Conservation (phyloP, 2,329 filamentous ascomycete species). For the Neocucurbitaria cava region DNA sequence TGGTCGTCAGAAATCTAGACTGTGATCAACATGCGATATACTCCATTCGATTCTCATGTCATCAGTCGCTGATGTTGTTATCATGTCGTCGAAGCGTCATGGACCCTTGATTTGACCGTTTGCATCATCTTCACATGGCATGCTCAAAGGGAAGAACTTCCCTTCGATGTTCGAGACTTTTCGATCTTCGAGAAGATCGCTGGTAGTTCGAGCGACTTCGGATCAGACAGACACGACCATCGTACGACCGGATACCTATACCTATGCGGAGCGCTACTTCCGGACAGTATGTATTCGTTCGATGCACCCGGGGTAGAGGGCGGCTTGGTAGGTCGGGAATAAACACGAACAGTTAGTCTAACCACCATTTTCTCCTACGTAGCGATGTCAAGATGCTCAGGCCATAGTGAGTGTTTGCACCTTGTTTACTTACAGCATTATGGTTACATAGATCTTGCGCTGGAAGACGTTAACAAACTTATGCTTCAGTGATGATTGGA, state of each 20-base stretch:
- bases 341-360: no score
- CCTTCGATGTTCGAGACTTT: background rate
- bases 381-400: no score
- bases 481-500: no score
- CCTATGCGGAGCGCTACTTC: background rate
- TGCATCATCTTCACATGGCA: background rate
- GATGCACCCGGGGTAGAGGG: no score
- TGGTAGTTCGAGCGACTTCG: background rate
- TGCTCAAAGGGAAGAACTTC: no score
- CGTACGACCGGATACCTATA: background rate
- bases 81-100: background rate
- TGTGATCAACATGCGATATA: constrained; percentile 3
- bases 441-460: no score
- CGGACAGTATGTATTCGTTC: no score
- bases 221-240: background rate
- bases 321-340: background rate
- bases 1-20: background rate
- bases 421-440: no score
- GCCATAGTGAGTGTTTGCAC: no score
- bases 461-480: no score
- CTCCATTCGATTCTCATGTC: background rate
- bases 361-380: no score
- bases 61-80: background rate
- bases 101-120: background rate
- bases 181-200: background rate